Evolutionary conservation across 2,329 filamentous ascomycete genomes (phyloP).

Genomic region (Penicillium sp.): DNA sequence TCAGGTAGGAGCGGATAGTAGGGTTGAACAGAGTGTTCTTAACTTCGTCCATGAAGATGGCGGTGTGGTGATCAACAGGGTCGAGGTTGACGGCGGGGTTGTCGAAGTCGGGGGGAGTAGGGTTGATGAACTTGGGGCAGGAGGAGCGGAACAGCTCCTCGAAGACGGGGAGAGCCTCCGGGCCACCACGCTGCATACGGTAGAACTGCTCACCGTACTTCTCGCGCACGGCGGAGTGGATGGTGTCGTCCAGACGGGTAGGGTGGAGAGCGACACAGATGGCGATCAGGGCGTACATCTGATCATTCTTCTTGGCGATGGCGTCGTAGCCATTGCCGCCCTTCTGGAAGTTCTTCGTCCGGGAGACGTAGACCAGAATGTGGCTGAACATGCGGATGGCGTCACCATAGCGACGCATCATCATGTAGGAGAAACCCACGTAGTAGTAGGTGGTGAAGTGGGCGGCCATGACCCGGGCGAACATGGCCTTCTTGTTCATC

Average conservation of each 20-base stretch:
- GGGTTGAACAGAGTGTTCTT: conserved; percentile 99
- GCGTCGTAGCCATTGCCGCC: conserved; percentile 87
- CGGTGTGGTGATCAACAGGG: conserved; percentile 94
- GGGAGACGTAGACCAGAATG: conserved; percentile 97
- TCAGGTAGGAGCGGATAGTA: conserved; percentile 96
- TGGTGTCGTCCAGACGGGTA: conserved; percentile 95
- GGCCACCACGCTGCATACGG: conserved; percentile 93
- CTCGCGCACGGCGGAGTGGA: conserved; percentile 95
- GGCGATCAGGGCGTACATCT: conserved; percentile 98
- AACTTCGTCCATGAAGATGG: conserved; percentile 99
- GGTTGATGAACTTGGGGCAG: conserved; percentile 99
- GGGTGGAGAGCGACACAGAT: conserved; percentile 99
- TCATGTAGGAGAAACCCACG: conserved; percentile 99
- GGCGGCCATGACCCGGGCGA: conserved; percentile 97
- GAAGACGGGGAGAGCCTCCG: conserved; percentile 92
- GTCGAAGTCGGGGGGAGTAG: conserved; percentile 95
- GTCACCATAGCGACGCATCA: conserved; percentile 99
- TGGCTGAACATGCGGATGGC: conserved; percentile 99
- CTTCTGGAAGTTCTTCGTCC: conserved; percentile 99
- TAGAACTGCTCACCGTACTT: conserved; percentile 99
- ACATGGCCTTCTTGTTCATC: conserved; percentile 99
- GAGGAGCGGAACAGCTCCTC: conserved; percentile 97
- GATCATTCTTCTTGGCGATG: conserved; percentile 99
- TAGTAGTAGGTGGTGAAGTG: conserved; percentile 99
- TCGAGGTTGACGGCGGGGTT: conserved; percentile 95